A percentile compares a stretch with the other conserved stretches of the same genome.
Evolutionary conservation across 1,139 yeast genomes (phyloP).

Genomic region (Suhomyces taliae): DNA sequence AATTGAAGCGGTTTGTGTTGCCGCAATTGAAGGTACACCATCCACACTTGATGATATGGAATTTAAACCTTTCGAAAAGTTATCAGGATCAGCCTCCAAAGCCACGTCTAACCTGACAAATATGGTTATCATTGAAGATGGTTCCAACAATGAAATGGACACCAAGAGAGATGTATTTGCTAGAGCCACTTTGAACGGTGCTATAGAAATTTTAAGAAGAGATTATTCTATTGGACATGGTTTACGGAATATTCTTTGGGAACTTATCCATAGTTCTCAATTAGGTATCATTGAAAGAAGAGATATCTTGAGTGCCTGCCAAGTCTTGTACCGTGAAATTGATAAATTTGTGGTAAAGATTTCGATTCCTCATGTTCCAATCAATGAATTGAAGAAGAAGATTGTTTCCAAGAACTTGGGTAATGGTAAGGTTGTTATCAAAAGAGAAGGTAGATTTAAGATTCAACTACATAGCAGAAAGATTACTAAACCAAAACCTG

Average conservation of each 20-base stretch:
- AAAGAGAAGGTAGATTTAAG: constrained; percentile 47
- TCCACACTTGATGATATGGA: constrained; percentile 60
- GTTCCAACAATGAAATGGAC: constrained; percentile 42
- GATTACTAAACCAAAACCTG: constrained; percentile 2
- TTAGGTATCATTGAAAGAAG: constrained; percentile 62
- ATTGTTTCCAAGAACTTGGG: constrained; percentile 57
- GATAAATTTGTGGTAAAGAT: constrained; percentile 62
- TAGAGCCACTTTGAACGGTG: constrained; percentile 55
- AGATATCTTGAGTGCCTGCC: constrained; percentile 61
- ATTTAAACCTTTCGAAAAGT: constrained; percentile 40
- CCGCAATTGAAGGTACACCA: constrained; percentile 67
- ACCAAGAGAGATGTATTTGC: constrained; percentile 47
- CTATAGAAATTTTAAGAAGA: constrained; percentile 64
- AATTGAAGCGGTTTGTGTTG: constrained; percentile 54
- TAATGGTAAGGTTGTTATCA: constrained; percentile 44
- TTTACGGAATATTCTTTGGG: constrained; percentile 64
- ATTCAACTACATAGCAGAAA: constrained; percentile 37
- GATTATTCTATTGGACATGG: constrained; percentile 67
- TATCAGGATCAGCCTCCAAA: constrained; percentile 19
- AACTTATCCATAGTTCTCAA: constrained; percentile 60
- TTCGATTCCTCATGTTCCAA: constrained; percentile 57
- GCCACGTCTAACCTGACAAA: constrained; percentile 21
- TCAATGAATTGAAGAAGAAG: constrained; percentile 54
- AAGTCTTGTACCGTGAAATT: constrained; percentile 63
- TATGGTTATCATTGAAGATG: constrained; percentile 54